Conservation (phyloP, 192 early-diverging fungal genomes). For the Podila epicladia region DNA sequence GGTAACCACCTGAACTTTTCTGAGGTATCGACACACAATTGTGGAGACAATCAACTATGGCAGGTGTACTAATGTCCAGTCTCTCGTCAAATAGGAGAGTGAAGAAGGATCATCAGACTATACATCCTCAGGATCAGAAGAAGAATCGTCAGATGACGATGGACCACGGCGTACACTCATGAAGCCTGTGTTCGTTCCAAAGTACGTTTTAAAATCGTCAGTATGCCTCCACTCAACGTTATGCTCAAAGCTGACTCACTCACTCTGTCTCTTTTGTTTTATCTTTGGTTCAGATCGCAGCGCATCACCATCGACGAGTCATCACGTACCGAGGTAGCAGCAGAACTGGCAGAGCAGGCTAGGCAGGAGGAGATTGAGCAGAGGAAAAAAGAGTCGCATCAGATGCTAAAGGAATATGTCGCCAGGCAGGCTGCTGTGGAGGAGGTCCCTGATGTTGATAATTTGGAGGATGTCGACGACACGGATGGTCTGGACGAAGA, state of each 20-base stretch:
- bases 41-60: no score
- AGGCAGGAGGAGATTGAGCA: constrained; percentile 62
- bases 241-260: background rate
- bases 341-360: constrained; percentile 67
- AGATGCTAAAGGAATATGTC: constrained; percentile 78
- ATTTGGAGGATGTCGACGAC: constrained; percentile 79
- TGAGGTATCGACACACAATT: no score
- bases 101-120: constrained; percentile 59
- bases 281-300: constrained; percentile 54
- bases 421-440: constrained; percentile 64
- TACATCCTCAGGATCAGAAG: constrained; percentile 81
- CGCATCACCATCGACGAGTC: constrained; percentile 70
- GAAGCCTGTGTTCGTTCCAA: constrained; percentile 95
- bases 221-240: background rate
- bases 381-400: constrained; percentile 79
- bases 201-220: constrained; percentile 59
- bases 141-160: constrained; percentile 62
- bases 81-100: constrained; percentile 50
- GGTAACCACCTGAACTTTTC: background rate
- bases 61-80: background rate
- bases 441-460: constrained; percentile 54
- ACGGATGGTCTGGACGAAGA: constrained; percentile 90
- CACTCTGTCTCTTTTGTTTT: background rate
- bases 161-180: constrained; percentile 60
- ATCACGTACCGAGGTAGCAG: constrained; percentile 61